phyloP scores from a whole-genome alignment of 2,329 filamentous ascomycete species.

The Alternaria dauci region DNA sequence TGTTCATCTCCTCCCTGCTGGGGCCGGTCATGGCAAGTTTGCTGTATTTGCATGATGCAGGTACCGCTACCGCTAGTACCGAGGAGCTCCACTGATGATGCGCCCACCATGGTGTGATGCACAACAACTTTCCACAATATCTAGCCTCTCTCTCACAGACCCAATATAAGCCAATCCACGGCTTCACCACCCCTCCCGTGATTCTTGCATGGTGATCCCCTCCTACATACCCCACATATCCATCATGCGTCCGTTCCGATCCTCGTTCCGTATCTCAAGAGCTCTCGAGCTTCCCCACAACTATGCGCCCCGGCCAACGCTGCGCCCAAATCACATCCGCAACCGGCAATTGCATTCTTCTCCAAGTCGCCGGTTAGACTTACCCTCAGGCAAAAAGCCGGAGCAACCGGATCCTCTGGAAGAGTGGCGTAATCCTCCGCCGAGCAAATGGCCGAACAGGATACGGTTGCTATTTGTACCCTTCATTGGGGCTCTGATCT shows the following conservation, averaged over 20 bases:
- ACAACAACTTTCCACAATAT: slow-evolving; percentile 18
- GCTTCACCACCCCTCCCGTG: slow-evolving; percentile 19
- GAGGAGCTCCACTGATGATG: slow-evolving; percentile 28
- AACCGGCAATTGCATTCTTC: slow-evolving; percentile 21
- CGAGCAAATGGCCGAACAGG: slow-evolving; percentile 52
- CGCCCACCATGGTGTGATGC: slow-evolving; percentile 46
- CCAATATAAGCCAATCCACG: slow-evolving; percentile 16
- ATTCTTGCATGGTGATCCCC: slow-evolving; percentile 21
- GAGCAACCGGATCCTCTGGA: slow-evolving; percentile 36
- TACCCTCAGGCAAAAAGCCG: slow-evolving; percentile 31
- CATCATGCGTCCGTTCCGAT: slow-evolving; percentile 43
- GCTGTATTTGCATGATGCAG: slow-evolving; percentile 27
- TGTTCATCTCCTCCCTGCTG: background rate
- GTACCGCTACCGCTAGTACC: slow-evolving; percentile 23
- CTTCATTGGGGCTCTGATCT: slow-evolving; percentile 63
- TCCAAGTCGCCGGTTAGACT: slow-evolving; percentile 31
- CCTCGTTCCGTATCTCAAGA: slow-evolving; percentile 34
- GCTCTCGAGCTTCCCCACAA: slow-evolving; percentile 39
- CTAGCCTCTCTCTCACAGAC: slow-evolving; percentile 8
- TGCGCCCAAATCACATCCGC: slow-evolving; percentile 29
- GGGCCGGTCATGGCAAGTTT: slow-evolving; percentile 13
- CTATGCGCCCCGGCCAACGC: slow-evolving; percentile 33
- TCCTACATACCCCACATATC: slow-evolving; percentile 22
- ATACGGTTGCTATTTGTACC: slow-evolving; percentile 58
- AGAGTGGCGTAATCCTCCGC: slow-evolving; percentile 46